These are phyloP conservation scores for Yamadazyma diospyri DNA, from an alignment of 1,139 yeast species.

Conservation along the genomic window DNA sequence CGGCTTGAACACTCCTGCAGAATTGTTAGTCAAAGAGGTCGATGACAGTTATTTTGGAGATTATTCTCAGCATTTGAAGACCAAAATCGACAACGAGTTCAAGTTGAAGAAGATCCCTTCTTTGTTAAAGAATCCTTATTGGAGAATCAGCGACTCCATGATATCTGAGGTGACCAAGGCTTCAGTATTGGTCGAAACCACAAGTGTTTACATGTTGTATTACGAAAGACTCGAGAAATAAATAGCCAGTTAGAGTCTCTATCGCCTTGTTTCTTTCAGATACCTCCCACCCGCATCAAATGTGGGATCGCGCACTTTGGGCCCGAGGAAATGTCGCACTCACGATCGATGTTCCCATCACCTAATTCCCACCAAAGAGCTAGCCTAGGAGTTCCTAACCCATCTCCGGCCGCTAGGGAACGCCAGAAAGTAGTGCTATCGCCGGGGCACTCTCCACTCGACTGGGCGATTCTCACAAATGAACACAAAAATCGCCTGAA, in stretches of 20 bases:
- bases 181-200: constrained; percentile 63
- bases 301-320: no score
- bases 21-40: constrained; percentile 35
- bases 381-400: constrained; percentile 3
- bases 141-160: constrained; percentile 81
- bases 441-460: constrained; percentile 84
- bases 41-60: constrained; percentile 23
- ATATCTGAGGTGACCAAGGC: constrained; percentile 60
- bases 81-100: constrained; percentile 19
- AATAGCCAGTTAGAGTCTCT: not conserved
- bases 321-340: not conserved
- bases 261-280: not conserved
- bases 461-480: constrained; percentile 69
- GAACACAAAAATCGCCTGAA: constrained; percentile 19
- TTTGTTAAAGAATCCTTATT: constrained; percentile 60
- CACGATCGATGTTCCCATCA: constrained; percentile 28
- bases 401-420: constrained; percentile 13
- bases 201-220: constrained; percentile 78
- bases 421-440: constrained; percentile 53
- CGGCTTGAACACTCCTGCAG: constrained; percentile 44
- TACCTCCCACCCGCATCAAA: no score
- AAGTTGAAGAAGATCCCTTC: constrained; percentile 53
- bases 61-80: constrained; percentile 13
- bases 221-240: constrained; percentile 55
- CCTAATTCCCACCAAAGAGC: constrained; percentile 42